These are phyloP conservation scores for Aspergillus ochraceus DNA, from an alignment of 2,329 filamentous ascomycete species.

Conservation along the genomic window DNA sequence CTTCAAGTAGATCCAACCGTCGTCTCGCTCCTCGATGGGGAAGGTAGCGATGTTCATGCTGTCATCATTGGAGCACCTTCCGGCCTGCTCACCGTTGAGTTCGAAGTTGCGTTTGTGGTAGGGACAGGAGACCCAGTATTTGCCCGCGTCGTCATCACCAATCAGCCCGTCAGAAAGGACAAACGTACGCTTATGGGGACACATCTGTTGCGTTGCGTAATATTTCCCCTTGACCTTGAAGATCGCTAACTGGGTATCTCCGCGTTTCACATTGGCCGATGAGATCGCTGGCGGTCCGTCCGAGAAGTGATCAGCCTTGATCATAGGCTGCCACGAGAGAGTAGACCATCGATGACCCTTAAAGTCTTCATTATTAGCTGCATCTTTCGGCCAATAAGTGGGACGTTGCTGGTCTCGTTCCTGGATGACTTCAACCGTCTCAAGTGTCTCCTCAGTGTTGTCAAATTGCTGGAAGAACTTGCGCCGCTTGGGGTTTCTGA, in stretches of 20 bases:
- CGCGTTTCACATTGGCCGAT: conserved; percentile 75
- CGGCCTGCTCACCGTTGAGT: conserved; percentile 64
- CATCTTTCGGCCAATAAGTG: conserved; percentile 72
- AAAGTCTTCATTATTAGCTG: conserved; percentile 67
- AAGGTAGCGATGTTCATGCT: conserved; percentile 81
- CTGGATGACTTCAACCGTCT: conserved; percentile 67
- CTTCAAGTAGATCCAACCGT: conserved; percentile 77
- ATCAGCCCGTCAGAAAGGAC: conserved; percentile 84
- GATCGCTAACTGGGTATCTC: conserved; percentile 84
- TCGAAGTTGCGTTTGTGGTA: conserved; percentile 90
- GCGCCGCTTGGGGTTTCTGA: conserved; percentile 66
- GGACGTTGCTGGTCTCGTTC: conserved; percentile 75
- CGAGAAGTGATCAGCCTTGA: conserved; percentile 69
- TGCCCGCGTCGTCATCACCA: conserved; percentile 59
- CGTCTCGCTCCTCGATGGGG: conserved; percentile 69
- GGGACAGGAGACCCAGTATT: conserved; percentile 84
- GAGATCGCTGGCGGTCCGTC: conserved; percentile 67
- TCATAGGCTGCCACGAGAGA: conserved; percentile 76
- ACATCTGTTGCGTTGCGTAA: conserved; percentile 92
- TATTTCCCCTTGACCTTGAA: conserved; percentile 80
- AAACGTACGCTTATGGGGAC: conserved; percentile 86
- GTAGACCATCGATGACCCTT: conserved; percentile 64
- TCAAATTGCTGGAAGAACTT: conserved; percentile 78
- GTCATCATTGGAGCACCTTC: conserved; percentile 73
- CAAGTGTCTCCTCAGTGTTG: conserved; percentile 72